These are phyloP conservation scores for Thalia dealbata DNA, from an alignment of 176 grass and related monocot species.

Conservation along the genomic window DNA sequence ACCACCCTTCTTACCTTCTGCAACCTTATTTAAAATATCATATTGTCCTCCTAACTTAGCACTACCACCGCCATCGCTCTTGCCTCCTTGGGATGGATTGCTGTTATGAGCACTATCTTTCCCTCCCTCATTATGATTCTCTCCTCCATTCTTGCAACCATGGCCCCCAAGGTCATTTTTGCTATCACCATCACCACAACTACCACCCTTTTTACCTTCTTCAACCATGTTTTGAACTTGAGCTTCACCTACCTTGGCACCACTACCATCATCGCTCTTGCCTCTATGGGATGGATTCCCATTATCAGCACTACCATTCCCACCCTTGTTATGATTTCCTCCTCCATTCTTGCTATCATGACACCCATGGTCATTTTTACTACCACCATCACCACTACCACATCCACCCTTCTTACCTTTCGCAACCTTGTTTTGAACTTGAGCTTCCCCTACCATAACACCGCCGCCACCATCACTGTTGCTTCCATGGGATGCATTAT, in stretches of 20 bases:
- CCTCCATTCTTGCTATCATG: slow-evolving; percentile 8
- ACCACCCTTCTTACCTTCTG: too few species aligned
- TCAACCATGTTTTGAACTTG: not conserved
- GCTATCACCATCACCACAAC: not conserved
- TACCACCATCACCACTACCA: not conserved
- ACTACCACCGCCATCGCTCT: too few species aligned
- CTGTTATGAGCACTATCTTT: too few species aligned
- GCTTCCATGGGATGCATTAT: not conserved
- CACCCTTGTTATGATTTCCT: not conserved
- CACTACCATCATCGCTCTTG: too few species aligned
- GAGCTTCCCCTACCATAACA: slow-evolving; percentile 1
- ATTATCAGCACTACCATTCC: not conserved
- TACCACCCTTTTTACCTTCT: not conserved
- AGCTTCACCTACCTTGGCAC: too few species aligned
- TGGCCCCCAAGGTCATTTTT: too few species aligned
- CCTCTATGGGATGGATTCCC: slow-evolving; percentile 2
- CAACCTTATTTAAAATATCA: too few species aligned
- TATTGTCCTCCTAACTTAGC: too few species aligned
- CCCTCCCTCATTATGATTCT: not conserved
- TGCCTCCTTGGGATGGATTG: slow-evolving; percentile 1
- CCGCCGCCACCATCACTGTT: slow-evolving; percentile 13
- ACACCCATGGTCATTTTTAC: not conserved
- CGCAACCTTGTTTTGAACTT: not conserved
- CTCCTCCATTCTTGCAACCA: slow-evolving; percentile 19
- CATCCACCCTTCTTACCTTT: not conserved